Base-by-base conservation (phyloP, 2,329 filamentous ascomycete species). In the Apiospora aurea region DNA sequence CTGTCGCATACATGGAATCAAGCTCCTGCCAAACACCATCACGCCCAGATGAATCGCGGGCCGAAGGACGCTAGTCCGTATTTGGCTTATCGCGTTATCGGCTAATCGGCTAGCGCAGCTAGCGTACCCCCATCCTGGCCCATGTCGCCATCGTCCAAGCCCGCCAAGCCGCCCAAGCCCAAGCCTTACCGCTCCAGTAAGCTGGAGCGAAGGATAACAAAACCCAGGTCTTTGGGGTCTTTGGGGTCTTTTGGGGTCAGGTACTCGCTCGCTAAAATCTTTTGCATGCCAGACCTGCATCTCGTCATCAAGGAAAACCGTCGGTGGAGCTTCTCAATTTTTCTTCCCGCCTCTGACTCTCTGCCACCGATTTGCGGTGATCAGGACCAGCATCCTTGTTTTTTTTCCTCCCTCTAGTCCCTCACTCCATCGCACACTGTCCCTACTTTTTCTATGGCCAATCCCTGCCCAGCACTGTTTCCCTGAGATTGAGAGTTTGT, bases 241-340 rank as follows among this genome's bases (percentile, higher is more conserved):
- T 38, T 38, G 34, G 34, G 57, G 57, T 64, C 57, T 64, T 64
- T 64, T n/a, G 57, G 57, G 34, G 57, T 41, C 57, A 41, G 57
- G 57, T 64, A 64, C 57, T 64, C 34, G 34, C n/a, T 41, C 57
- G 57, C 57, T 64, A 64, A 61, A 64, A 64, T 64, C 57, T 41
- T 64, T 38, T 64, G 57, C 57, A 64, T 64, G 34, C 57, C 57
- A 64, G 57, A 64, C 57, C 34, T 64, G 57, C 57, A 64, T 64
- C 57, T 64, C 57, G 57, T 64, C 57, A 64, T 64, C 57, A 61
- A 64, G 57, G 41, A 43, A 2, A n/a, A n/a, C 34, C 41, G 57
- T 64, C 57, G 57, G 57, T 64, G 57, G 57, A 64, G 34, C 34
- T 41, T 41, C 10, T 41, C 57, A 61, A 64, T 64, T 64, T 64